These are phyloP conservation scores for Pharus latifolius DNA, from an alignment of 176 grass and related monocot genomes.

Conservation along the genomic window DNA sequence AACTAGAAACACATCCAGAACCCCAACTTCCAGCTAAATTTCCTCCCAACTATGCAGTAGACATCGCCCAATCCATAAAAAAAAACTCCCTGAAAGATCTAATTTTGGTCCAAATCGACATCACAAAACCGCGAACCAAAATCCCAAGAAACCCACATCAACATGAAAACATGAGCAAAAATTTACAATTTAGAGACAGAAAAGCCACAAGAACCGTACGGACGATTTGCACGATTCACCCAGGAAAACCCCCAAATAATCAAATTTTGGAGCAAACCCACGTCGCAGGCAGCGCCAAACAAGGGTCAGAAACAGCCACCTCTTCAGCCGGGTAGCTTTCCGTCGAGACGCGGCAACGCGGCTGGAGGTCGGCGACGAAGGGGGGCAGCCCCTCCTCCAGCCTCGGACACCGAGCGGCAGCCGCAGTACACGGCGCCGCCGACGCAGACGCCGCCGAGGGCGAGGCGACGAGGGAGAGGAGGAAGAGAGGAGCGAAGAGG, in stretches of 20 bases:
- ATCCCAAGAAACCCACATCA: too few relatives aligned
- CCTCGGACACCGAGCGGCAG: slow-evolving; percentile 2
- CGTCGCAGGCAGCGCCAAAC: neutral
- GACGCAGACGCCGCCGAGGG: neutral
- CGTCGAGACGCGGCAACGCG: slow-evolving; percentile 10
- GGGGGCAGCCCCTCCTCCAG: slow-evolving; percentile 3
- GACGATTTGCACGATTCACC: neutral
- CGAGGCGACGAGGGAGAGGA: neutral
- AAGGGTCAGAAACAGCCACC: slow-evolving; percentile 10
- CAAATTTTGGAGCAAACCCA: neutral
- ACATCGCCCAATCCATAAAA: too few relatives aligned
- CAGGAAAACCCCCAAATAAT: neutral
- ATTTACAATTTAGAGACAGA: neutral
- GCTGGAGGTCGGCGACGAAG: slow-evolving; percentile 27
- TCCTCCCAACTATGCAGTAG: too few relatives aligned
- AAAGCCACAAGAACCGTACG: slow-evolving; percentile 1
- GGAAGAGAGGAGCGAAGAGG: slow-evolving; percentile 7
- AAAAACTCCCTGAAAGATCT: too few relatives aligned
- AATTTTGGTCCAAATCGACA: too few relatives aligned
- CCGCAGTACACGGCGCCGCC: neutral
- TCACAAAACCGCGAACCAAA: neutral
- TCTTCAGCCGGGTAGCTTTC: slow-evolving; percentile 21
- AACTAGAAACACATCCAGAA: too few relatives aligned
- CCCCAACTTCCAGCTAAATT: too few relatives aligned
- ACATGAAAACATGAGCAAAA: neutral